phyloP scores from a whole-genome alignment of 805 yeast genomes.

The Lachancea quebecensis region DNA sequence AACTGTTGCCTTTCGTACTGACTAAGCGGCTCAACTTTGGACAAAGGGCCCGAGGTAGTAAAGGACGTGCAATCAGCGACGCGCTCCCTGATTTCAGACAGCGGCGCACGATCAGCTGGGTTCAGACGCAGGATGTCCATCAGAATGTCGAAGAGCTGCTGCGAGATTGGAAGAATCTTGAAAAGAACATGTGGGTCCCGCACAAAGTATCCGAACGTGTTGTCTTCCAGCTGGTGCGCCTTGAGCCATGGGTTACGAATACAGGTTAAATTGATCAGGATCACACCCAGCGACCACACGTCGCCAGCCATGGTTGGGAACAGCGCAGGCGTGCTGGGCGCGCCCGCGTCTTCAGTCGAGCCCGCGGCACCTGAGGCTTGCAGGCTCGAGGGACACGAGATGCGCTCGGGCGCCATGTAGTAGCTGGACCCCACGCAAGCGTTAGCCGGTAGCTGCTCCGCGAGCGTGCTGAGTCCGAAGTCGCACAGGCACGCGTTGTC shows the following conservation, averaged over 20 bases:
- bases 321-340: background rate
- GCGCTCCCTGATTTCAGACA: constrained; percentile 18
- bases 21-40: constrained; percentile 18
- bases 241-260: constrained; percentile 88
- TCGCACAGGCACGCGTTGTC: constrained; percentile 61
- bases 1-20: constrained; percentile 13
- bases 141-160: constrained; percentile 50
- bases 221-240: constrained; percentile 55
- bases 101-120: constrained; percentile 30
- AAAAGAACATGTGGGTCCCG: constrained; percentile 48
- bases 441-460: constrained; percentile 51
- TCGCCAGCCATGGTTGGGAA: constrained; percentile 72
- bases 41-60: constrained; percentile 26
- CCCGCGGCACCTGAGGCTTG: constrained; percentile 1
- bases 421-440: constrained; percentile 81
- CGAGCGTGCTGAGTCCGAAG: constrained; percentile 78
- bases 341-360: constrained; percentile 21
- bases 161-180: constrained; percentile 67
- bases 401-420: constrained; percentile 89
- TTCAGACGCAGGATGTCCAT: constrained; percentile 27
- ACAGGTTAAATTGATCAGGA: constrained; percentile 71
- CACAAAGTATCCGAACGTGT: constrained; percentile 59
- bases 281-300: constrained; percentile 80
- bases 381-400: constrained; percentile 29
- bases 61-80: constrained; percentile 23